Evolutionary conservation across 2,329 filamentous ascomycete species (phyloP), one percentile per base, ranked within the genome.

Genomic region (Lasiodiplodia theobromae): DNA sequence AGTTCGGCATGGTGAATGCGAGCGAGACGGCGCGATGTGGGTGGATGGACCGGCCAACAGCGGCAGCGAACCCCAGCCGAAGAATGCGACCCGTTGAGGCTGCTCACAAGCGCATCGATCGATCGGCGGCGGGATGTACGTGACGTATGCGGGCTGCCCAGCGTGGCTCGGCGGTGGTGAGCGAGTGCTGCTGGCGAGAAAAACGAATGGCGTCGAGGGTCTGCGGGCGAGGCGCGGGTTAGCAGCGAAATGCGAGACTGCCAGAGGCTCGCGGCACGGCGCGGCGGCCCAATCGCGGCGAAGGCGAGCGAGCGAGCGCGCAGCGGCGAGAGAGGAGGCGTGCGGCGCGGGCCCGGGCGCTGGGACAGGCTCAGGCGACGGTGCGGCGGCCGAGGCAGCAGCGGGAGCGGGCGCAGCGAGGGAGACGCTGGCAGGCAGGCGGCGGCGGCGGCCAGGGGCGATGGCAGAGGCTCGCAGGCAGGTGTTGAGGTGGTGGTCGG

Each of bases 131-230:
- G 14, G 38, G 60, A 34, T 38, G 23, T 64, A 52, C 6, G 44
- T 64, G 60, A 64, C 47, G 47, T 64, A 64, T 51, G 60, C 44
- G 21, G 51, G 40, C 40, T 51, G 28, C 23, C 18, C 14, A 18
- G 6, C 28, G 21, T n/a, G 44, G 37, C 44, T 34, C 47, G 60
- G 31, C 40, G 60, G 44, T 23, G 34, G 25, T 28, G 44, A 52
- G 25, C 44, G 37, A 37, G n/a, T 16, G 47, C 51, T 31, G 60
- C 60, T 18, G 63, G 16, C 34, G 44, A 21, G 25, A n/a, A 23
- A 56, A 60, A 52, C 37, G 56, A 68, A 57, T 68, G 53, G 65
- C 16, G 66, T 49, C 47, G 66, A 52, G 37, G 60, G 31, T 64
- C 53, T 53, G 47, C 31, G n/a, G 31, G 14, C 38, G 66, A 62